Evolutionary conservation across 352 stramenopile species (phyloP), one percentile per base, ranked within the genome.

Genomic region (Peronospora tabacina): DNA sequence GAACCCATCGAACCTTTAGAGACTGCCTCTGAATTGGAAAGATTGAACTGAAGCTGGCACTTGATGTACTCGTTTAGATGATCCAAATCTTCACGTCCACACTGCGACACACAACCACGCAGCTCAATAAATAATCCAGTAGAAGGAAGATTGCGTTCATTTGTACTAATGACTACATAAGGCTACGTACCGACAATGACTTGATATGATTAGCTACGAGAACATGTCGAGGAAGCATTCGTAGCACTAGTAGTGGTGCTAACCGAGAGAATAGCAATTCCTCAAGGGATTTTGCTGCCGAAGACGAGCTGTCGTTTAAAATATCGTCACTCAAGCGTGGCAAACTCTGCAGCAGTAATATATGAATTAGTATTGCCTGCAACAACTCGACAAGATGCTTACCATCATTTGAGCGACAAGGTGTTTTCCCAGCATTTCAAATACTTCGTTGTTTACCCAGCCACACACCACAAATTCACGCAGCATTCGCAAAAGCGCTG

Each of bases 211-310:
- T 54, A 9, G 6, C 20, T 48, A 6, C 44, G 37, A 80, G 69
- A 3, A 33, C 40, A 4, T 47, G 13, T 22, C 64, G 61, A 34
- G 75, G 73, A 13, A 87, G 48, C 37, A 87, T 66, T 34, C 78
- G 71, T n/a, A 89, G 59, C 7, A 86, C 63, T 12, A 89, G 51
- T 16, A 83, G 63, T 0, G 78, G 75, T 2, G 73, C 71, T 4
- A 89, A 55, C 3, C 72, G 63, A 22, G 67, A 66, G 65, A 89
- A 89, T 17, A 89, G 49, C 3, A 89, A 50, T 2, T 46, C 52
- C 41, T 86, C 73, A 15, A 83, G 61, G 5, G 52, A 50, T 36
- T 49, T 57, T 8, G 55, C 43, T 1, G 70, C 50, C 4, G 49
- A 51, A 10, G 46, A 9, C 3, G 74, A 83, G 9, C 69, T 43